Evolutionary conservation across 768 basidiomycete species (phyloP), one percentile per base, ranked within the genome.

Genomic region (Pholiota molesta): DNA sequence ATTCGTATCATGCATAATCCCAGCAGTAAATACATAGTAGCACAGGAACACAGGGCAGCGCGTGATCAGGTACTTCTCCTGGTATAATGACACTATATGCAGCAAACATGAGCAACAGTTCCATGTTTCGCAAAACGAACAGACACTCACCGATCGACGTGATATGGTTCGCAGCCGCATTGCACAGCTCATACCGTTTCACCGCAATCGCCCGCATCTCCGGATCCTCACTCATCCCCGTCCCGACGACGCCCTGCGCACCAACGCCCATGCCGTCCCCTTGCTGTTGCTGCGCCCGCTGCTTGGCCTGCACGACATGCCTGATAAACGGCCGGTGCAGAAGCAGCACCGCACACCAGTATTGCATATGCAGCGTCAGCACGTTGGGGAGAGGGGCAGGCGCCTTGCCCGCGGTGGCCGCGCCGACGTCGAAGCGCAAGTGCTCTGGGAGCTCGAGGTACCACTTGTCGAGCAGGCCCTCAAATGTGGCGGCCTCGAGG

Each of bases 291-390:
- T 21, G 23, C 78, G 89, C 90, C 51, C 31, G 35, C 44, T 23
- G 33, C 33, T 11, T 26, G 35, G 59, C 55, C 23, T 29, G 39
- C 39, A 57, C 55, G 13, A 57, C 55, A 42, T 29, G 39, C 39
- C 42, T 31, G 4, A 60, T 60, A 19, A 92, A 92, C 11, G 91
- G 91, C 17, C 91, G 84, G 72, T 93, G 91, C 54, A 93, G 74
- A 29, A 94, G 70, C 33, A 94, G 71, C 23, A 88, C 85, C 11
- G 90, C 84, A 69, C 89, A 91, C 92, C 92, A 94, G 69, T 92
- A 93, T 68, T 91, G 89, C 90, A 93, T 89, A 69, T 93, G 91
- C 54, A 94, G 75, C 42, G 88, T 89, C 59, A 93, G 74, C 26
- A 91, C 75, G 65, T 91, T 87, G 4, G 91, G 90, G 1, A 81